Evolutionary conservation across 2,329 filamentous ascomycete species (phyloP).

Genomic region (Lachnellula cervina): DNA sequence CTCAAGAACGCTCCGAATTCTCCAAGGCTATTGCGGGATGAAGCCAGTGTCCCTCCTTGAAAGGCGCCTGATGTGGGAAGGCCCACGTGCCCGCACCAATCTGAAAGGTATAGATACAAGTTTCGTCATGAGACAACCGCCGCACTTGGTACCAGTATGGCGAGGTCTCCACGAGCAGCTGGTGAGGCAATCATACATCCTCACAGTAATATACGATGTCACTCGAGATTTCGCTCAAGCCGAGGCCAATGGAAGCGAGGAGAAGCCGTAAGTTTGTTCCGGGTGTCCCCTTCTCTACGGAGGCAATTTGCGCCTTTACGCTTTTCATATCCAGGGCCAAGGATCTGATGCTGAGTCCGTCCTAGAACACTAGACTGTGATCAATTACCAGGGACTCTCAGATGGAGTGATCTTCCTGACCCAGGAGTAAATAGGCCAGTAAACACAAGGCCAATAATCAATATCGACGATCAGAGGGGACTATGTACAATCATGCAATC

Average conservation of each 20-base stretch:
- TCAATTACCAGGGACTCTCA: conserved; percentile 42
- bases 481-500: conserved; percentile 45
- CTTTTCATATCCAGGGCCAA: background rate
- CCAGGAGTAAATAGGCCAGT: conserved; percentile 33
- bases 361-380: conserved; percentile 35
- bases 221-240: conserved; percentile 41
- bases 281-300: background rate
- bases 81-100: conserved; percentile 38
- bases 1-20: conserved; percentile 44
- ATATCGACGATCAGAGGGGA: conserved; percentile 34
- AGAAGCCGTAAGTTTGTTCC: conserved; percentile 13
- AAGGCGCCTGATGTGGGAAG: conserved; percentile 48
- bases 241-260: conserved; percentile 1
- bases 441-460: conserved; percentile 26
- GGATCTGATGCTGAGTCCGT: background rate
- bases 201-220: conserved; percentile 53
- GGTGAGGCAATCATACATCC: conserved; percentile 50
- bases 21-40: conserved; percentile 56
- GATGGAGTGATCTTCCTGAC: conserved; percentile 59
- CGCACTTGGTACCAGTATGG: conserved; percentile 36
- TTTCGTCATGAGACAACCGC: conserved; percentile 18
- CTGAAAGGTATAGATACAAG: conserved; percentile 22
- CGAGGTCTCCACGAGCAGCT: conserved; percentile 51
- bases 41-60: conserved; percentile 44
- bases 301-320: background rate